Conservation (phyloP, 2,329 filamentous ascomycete species). For the Emmonsiellopsis sp. region DNA sequence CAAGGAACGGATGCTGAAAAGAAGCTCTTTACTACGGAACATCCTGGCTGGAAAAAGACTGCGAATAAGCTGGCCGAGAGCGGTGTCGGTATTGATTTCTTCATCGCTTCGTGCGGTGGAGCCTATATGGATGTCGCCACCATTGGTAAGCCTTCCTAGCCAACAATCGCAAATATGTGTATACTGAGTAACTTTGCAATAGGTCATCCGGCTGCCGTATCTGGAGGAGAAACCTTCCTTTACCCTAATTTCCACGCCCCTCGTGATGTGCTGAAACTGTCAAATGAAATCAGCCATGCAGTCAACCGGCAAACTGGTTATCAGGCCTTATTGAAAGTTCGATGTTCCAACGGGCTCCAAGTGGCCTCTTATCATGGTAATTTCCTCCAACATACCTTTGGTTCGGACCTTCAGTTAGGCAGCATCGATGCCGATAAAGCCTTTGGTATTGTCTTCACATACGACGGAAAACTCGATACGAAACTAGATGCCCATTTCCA, state of each 20-base stretch:
- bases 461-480: conserved; percentile 94
- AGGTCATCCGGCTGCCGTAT: conserved; percentile 77
- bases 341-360: conserved; percentile 92
- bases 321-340: conserved; percentile 95
- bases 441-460: conserved; percentile 80
- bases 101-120: conserved; percentile 81
- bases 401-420: conserved; percentile 88
- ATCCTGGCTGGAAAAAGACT: conserved; percentile 76
- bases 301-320: conserved; percentile 87
- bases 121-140: conserved; percentile 90
- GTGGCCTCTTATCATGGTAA: conserved; percentile 92
- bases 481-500: conserved; percentile 98
- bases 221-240: conserved; percentile 93
- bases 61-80: conserved; percentile 80
- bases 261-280: conserved; percentile 74
- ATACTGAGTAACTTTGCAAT: conserved; percentile 9
- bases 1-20: conserved; percentile 82
- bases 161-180: conserved; percentile 8
- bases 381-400: conserved; percentile 91
- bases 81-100: conserved; percentile 87
- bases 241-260: conserved; percentile 92
- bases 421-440: conserved; percentile 90
- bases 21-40: conserved; percentile 84
- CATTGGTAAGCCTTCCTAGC: conserved; percentile 53
- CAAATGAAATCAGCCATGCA: conserved; percentile 75